Evolutionary conservation across 345 rosid species (phyloP).

Genomic region (Garcia nutans): DNA sequence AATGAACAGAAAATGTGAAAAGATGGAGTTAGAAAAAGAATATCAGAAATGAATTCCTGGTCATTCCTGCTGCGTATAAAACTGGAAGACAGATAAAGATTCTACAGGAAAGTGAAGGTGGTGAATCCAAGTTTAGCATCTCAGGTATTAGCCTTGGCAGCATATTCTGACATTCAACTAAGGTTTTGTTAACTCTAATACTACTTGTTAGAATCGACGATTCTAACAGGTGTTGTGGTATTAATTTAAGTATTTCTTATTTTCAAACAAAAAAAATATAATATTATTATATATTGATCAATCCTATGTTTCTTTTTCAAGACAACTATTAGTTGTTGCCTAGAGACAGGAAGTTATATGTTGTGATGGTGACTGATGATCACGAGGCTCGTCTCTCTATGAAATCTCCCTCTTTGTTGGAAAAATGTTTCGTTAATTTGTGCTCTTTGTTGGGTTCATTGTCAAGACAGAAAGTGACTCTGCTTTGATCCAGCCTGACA

Average conservation of each 20-base stretch:
- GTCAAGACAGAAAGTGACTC: not conserved
- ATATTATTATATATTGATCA: not conserved
- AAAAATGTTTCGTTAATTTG: not conserved
- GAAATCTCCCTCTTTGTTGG: not conserved
- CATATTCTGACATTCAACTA: conserved; percentile 33
- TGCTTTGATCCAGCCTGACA: conserved; percentile 3
- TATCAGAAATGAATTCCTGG: not conserved
- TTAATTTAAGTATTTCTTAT: not conserved
- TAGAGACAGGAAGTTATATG: conserved; percentile 8
- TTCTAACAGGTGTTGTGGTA: not conserved
- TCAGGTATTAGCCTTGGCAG: conserved; percentile 20
- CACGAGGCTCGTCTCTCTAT: not conserved
- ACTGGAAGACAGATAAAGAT: not conserved
- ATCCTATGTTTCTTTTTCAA: conserved; percentile 5
- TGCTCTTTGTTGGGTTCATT: not conserved
- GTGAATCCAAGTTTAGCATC: conserved; percentile 31
- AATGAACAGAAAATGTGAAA: not conserved
- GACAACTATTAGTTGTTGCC: not conserved
- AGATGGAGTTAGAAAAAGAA: not conserved
- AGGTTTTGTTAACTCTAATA: not conserved
- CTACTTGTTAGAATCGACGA: too few species aligned
- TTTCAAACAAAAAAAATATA: too few species aligned
- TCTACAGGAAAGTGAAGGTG: conserved; percentile 10
- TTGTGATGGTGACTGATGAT: not conserved
- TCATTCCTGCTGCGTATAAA: not conserved